Percentiles rank a stretch among this genome's conserved stretches.
Evolutionary conservation across 495 filamentous ascomycete species (phyloP).

Genomic region (Xylaria cubensis): DNA sequence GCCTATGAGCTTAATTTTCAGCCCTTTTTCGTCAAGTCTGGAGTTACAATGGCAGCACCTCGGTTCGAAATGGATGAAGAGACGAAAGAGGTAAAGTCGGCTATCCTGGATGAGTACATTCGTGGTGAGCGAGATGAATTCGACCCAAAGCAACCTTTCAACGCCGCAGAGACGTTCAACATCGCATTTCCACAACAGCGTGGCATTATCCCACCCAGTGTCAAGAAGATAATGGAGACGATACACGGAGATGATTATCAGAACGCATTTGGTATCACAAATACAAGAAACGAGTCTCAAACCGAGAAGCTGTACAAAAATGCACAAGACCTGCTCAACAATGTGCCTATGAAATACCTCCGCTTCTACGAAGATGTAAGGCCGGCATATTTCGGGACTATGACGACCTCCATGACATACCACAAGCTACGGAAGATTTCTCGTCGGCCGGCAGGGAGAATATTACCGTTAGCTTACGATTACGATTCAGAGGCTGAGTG

Average conservation of each 20-base stretch:
- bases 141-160: constrained; percentile 48
- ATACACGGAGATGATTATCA: constrained; percentile 35
- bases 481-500: constrained; percentile 98
- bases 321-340: constrained; percentile 60
- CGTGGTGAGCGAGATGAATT: constrained; percentile 43
- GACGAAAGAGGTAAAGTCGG: constrained; percentile 58
- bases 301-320: constrained; percentile 53
- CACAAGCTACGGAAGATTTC: constrained; percentile 61
- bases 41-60: constrained; percentile 65
- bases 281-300: constrained; percentile 48
- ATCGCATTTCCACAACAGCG: constrained; percentile 59
- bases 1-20: constrained; percentile 78
- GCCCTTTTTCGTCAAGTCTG: constrained; percentile 74
- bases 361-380: constrained; percentile 87
- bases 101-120: constrained; percentile 54
- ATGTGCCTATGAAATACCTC: constrained; percentile 76
- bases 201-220: constrained; percentile 59
- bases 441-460: constrained; percentile 70
- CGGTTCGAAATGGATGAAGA: constrained; percentile 62
- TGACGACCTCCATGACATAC: constrained; percentile 58
- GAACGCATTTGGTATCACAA: constrained; percentile 26
- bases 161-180: constrained; percentile 64
- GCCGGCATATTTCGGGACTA: constrained; percentile 89
- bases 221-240: constrained; percentile 70
- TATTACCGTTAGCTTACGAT: constrained; percentile 84